These are phyloP conservation scores for Rhizopogon vesiculosus DNA, from an alignment of 768 basidiomycete genomes.

Conservation along the genomic window DNA sequence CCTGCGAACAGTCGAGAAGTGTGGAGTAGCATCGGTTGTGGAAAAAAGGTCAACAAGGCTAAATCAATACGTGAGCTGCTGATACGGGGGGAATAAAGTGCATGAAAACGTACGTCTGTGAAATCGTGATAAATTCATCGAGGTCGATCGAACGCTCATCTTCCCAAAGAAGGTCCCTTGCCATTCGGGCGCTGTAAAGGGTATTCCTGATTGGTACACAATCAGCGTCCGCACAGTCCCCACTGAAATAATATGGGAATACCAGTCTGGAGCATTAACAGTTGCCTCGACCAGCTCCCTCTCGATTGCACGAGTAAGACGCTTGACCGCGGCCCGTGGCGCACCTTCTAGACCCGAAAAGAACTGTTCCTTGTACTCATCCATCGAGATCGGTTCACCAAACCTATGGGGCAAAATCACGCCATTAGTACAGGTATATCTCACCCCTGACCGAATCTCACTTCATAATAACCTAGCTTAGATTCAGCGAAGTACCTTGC, in stretches of 20 bases:
- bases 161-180: conserved; percentile 90
- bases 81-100: conserved; percentile 1
- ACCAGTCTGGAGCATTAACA: conserved; percentile 95
- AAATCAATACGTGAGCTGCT: conserved; percentile 16
- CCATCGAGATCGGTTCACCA: conserved; percentile 74
- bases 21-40: conserved; percentile 54
- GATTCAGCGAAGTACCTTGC: conserved; percentile 10
- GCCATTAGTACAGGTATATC: conserved; percentile 7
- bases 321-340: conserved; percentile 78
- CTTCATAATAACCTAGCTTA: conserved; percentile 65
- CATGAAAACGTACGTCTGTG: conserved; percentile 74
- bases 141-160: conserved; percentile 71
- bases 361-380: conserved; percentile 74
- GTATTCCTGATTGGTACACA: conserved; percentile 63
- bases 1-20: conserved; percentile 57
- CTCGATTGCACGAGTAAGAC: conserved; percentile 74
- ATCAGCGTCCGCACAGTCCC: conserved; percentile 12
- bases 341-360: conserved; percentile 62
- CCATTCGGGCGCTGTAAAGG: conserved; percentile 86
- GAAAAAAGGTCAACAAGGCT: conserved; percentile 90
- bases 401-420: conserved; percentile 48
- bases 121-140: conserved; percentile 76
- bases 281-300: conserved; percentile 66
- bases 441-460: conserved; percentile 29
- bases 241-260: conserved; percentile 24